phyloP scores from a whole-genome alignment of 116 monocot species.

The Phalaenopsis hybrid region DNA sequence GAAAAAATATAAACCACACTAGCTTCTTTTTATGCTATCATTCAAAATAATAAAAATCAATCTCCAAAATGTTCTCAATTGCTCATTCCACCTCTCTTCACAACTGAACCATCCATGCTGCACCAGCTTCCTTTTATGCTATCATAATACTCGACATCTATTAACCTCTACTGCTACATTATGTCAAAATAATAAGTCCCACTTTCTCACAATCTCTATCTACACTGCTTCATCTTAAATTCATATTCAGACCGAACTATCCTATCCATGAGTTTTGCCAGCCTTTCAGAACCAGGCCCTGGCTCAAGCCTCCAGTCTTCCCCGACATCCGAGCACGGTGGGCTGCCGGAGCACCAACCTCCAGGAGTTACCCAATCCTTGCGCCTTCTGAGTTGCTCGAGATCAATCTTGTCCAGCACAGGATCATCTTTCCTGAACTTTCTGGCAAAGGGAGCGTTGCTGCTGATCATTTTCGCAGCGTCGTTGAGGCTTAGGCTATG shows the following conservation, averaged over 20 bases:
- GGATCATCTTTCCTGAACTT: constrained; percentile 34
- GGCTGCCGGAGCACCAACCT: constrained; percentile 47
- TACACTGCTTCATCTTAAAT: constrained; percentile 36
- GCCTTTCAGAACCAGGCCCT: constrained; percentile 30
- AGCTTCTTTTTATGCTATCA: too few relatives aligned
- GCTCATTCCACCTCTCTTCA: too few relatives aligned
- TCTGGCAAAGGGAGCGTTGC: constrained; percentile 11
- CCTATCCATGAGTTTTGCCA: constrained; percentile 27
- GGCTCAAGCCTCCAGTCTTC: constrained; percentile 20
- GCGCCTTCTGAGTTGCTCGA: constrained; percentile 22
- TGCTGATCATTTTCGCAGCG: background rate
- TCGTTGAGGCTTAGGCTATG: background rate
- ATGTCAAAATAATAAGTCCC: background rate
- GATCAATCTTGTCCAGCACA: constrained; percentile 43
- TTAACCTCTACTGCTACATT: too few relatives aligned
- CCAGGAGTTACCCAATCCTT: constrained; percentile 36
- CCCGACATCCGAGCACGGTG: constrained; percentile 26
- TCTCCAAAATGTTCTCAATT: too few relatives aligned
- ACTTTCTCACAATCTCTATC: constrained; percentile 8
- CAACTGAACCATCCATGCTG: too few relatives aligned
- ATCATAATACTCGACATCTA: too few relatives aligned
- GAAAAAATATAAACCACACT: too few relatives aligned
- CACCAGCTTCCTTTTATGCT: too few relatives aligned
- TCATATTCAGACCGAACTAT: constrained; percentile 19
- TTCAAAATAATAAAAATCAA: too few relatives aligned